These are phyloP conservation scores for Aspergillus awamori DNA, from an alignment of 2,329 filamentous ascomycete species.

Conservation along the genomic window DNA sequence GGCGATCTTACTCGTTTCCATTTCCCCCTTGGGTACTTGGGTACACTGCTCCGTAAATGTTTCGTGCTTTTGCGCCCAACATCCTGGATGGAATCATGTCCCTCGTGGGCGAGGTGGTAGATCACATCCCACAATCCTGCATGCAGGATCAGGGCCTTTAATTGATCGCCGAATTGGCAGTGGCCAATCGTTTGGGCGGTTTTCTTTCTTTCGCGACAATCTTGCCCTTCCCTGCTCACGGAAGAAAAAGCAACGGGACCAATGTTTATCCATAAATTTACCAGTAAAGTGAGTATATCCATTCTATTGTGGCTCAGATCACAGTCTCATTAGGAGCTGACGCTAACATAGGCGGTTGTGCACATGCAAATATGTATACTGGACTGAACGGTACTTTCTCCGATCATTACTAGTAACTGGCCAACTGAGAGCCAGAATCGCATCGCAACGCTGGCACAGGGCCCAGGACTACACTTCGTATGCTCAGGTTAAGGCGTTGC, in stretches of 20 bases:
- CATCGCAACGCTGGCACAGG: background rate
- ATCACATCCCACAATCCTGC: background rate
- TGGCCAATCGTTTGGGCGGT: background rate
- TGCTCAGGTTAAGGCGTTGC: background rate
- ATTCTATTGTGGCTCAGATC: background rate
- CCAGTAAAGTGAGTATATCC: background rate
- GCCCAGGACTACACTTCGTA: background rate
- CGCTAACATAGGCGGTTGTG: background rate
- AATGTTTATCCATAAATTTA: background rate
- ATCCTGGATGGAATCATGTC: background rate
- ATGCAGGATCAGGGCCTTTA: background rate
- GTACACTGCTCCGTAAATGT: background rate
- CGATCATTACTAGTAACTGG: background rate
- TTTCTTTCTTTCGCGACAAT: background rate
- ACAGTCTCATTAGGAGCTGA: background rate
- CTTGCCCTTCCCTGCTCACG: background rate
- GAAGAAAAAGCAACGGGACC: background rate
- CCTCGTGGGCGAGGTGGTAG: slow-evolving; percentile 1
- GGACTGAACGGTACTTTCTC: background rate
- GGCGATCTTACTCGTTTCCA: background rate
- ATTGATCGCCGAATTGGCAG: background rate
- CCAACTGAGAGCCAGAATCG: background rate
- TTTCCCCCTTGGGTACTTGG: background rate
- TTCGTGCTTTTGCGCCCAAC: slow-evolving; percentile 2
- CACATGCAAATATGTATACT: background rate